Conservation (phyloP, 1,139 yeast species). For the Pichia sp. region DNA sequence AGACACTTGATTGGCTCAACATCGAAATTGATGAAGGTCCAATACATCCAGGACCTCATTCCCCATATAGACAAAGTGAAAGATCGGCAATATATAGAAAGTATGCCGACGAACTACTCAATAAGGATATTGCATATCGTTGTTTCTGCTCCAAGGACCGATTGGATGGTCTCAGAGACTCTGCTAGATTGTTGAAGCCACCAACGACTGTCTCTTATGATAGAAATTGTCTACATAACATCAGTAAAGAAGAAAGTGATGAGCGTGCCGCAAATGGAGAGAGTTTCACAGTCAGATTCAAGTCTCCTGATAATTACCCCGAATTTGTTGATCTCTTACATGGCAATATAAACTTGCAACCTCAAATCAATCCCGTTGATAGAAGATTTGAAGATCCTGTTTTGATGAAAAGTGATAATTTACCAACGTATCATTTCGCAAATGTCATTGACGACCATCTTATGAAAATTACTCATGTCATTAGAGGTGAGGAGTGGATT, state of each 20-base stretch:
- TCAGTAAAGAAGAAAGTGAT: constrained; percentile 36
- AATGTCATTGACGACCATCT: constrained; percentile 91
- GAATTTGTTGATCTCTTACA: constrained; percentile 66
- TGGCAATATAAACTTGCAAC: constrained; percentile 69
- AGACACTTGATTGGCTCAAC: constrained; percentile 73
- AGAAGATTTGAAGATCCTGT: constrained; percentile 85
- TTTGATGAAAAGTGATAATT: constrained; percentile 79
- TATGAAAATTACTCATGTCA: constrained; percentile 89
- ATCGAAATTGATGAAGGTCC: constrained; percentile 82
- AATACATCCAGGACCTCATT: constrained; percentile 51
- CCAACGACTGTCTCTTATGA: constrained; percentile 94
- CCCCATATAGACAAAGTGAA: constrained; percentile 83
- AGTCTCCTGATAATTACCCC: constrained; percentile 66
- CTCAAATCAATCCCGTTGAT: constrained; percentile 66
- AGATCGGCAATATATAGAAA: constrained; percentile 55
- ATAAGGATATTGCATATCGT: constrained; percentile 68
- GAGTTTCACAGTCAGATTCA: constrained; percentile 48
- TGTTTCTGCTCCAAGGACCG: constrained; percentile 87
- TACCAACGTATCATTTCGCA: constrained; percentile 96
- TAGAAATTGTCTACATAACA: constrained; percentile 53
- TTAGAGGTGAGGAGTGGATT: constrained; percentile 97
- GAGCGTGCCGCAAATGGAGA: constrained; percentile 28
- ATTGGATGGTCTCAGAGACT: constrained; percentile 53
- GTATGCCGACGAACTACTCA: constrained; percentile 51
- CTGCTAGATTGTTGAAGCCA: constrained; percentile 70